phyloP scores from a whole-genome alignment of 192 early-diverging fungal genomes.

The Podochytrium sp. region DNA sequence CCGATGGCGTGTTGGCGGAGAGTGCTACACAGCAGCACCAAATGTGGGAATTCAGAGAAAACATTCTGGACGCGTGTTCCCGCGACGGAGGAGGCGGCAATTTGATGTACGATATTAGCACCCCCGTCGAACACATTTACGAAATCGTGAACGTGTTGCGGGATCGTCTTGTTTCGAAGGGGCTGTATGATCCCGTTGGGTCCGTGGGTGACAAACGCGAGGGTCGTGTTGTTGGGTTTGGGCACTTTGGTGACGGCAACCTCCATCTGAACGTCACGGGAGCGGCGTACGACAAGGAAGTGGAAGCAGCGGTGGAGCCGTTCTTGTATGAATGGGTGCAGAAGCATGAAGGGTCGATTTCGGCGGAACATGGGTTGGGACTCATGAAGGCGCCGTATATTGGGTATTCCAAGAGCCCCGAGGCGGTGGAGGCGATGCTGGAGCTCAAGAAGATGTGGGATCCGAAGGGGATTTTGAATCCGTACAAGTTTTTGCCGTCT shows the following conservation, averaged over 20 bases:
- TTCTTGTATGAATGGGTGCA: slow-evolving; percentile 86
- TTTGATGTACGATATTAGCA: slow-evolving; percentile 97
- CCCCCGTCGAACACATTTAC: slow-evolving; percentile 86
- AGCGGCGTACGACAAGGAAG: slow-evolving; percentile 57
- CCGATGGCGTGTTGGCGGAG: slow-evolving; percentile 91
- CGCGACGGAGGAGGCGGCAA: slow-evolving; percentile 75
- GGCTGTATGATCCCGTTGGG: slow-evolving; percentile 42
- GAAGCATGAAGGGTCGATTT: slow-evolving; percentile 58
- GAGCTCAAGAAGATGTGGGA: slow-evolving; percentile 85
- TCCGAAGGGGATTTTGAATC: slow-evolving; percentile 92
- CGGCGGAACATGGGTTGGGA: slow-evolving; percentile 92
- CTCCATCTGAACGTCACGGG: slow-evolving; percentile 88
- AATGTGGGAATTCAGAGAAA: slow-evolving; percentile 92
- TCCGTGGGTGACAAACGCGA: not conserved
- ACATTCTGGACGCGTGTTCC: slow-evolving; percentile 86
- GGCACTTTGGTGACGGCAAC: slow-evolving; percentile 98
- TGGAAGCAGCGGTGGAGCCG: slow-evolving; percentile 79
- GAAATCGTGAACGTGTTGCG: slow-evolving; percentile 80
- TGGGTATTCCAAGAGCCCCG: slow-evolving; percentile 79
- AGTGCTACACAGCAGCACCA: slow-evolving; percentile 76
- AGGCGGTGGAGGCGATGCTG: slow-evolving; percentile 86
- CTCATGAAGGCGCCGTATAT: slow-evolving; percentile 62
- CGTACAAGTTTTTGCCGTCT: not conserved
- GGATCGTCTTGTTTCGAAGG: slow-evolving; percentile 56
- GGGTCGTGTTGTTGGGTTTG: slow-evolving; percentile 80